A percentile compares a stretch with the other conserved stretches of the same genome.
These are phyloP conservation scores for Aspergillus sergii DNA, from an alignment of 2,329 filamentous ascomycete genomes.

Conservation along the genomic window DNA sequence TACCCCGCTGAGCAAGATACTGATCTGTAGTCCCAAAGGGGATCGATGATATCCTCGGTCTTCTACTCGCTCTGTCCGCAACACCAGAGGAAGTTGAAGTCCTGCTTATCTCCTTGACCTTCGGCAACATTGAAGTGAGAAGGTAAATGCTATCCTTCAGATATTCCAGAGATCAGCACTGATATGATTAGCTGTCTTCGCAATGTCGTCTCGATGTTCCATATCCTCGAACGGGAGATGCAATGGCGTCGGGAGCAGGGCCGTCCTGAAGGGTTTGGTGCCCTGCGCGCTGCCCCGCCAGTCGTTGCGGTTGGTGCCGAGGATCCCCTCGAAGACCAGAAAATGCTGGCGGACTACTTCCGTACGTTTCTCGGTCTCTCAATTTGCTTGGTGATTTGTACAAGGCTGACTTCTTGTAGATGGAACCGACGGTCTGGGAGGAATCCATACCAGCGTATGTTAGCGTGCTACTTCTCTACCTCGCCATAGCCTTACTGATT, in stretches of 20 bases:
- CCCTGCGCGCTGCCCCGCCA: slow-evolving; percentile 73
- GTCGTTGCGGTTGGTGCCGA: slow-evolving; percentile 85
- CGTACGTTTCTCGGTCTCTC: slow-evolving; percentile 56
- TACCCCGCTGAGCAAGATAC: background rate
- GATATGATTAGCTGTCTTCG: slow-evolving; percentile 67
- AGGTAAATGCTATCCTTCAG: slow-evolving; percentile 55
- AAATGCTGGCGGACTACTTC: slow-evolving; percentile 82
- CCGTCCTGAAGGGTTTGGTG: slow-evolving; percentile 69
- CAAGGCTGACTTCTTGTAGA: slow-evolving; percentile 51
- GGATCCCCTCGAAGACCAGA: slow-evolving; percentile 80
- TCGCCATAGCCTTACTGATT: slow-evolving; percentile 4
- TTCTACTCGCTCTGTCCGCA: slow-evolving; percentile 82
- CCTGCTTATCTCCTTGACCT: slow-evolving; percentile 82
- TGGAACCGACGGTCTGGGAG: slow-evolving; percentile 74
- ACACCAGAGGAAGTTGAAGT: slow-evolving; percentile 83
- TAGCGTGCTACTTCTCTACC: background rate
- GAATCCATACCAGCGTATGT: slow-evolving; percentile 62
- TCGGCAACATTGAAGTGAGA: slow-evolving; percentile 87
- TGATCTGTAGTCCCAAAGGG: slow-evolving; percentile 49
- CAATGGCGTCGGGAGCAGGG: slow-evolving; percentile 76
- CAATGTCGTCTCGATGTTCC: slow-evolving; percentile 88
- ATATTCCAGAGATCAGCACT: background rate
- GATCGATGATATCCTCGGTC: slow-evolving; percentile 86
- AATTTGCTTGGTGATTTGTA: background rate
- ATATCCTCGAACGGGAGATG: slow-evolving; percentile 86